Evolutionary conservation across 495 filamentous ascomycete species (phyloP).

Genomic region (Cetradonia linearis): DNA sequence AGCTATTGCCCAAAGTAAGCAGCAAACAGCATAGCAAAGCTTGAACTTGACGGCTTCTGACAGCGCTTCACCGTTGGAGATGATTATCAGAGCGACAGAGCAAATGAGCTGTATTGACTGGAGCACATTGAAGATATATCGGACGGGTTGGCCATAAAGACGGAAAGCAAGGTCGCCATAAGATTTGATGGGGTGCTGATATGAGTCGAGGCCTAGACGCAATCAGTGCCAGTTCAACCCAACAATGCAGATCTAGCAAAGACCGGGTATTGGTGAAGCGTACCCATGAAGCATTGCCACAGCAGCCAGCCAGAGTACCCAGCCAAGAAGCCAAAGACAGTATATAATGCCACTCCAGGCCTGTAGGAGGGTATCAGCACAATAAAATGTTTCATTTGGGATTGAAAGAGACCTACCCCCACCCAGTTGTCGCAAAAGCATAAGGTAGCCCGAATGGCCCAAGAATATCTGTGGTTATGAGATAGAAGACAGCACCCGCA

Average conservation of each 20-base stretch:
- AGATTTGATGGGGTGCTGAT: conserved; percentile 42
- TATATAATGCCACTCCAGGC: conserved; percentile 30
- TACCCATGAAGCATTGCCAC: conserved; percentile 46
- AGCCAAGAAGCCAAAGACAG: conserved; percentile 30
- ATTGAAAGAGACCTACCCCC: conserved; percentile 16
- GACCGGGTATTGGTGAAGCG: conserved; percentile 23
- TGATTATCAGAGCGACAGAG: conserved; percentile 43
- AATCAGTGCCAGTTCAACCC: background rate
- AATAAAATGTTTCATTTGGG: background rate
- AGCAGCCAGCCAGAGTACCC: conserved; percentile 45
- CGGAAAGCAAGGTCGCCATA: conserved; percentile 53
- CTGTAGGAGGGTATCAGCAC: conserved; percentile 5
- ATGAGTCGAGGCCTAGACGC: conserved; percentile 23
- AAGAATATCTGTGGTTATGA: conserved; percentile 53
- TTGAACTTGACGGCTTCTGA: conserved; percentile 43
- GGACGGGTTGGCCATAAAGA: conserved; percentile 42
- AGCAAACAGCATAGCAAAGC: conserved; percentile 33
- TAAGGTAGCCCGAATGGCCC: conserved; percentile 43
- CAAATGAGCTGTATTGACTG: conserved; percentile 45
- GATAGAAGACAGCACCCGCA: conserved; percentile 42
- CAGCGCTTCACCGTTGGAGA: conserved; percentile 46
- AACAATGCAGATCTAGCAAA: background rate
- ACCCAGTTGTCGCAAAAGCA: conserved; percentile 29
- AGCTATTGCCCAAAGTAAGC: conserved; percentile 31
- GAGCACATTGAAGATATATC: conserved; percentile 47